Percentiles rank a stretch among this genome's conserved stretches.
phyloP scores from a whole-genome alignment of 495 filamentous ascomycete genomes.

The Penicillium angulare region DNA sequence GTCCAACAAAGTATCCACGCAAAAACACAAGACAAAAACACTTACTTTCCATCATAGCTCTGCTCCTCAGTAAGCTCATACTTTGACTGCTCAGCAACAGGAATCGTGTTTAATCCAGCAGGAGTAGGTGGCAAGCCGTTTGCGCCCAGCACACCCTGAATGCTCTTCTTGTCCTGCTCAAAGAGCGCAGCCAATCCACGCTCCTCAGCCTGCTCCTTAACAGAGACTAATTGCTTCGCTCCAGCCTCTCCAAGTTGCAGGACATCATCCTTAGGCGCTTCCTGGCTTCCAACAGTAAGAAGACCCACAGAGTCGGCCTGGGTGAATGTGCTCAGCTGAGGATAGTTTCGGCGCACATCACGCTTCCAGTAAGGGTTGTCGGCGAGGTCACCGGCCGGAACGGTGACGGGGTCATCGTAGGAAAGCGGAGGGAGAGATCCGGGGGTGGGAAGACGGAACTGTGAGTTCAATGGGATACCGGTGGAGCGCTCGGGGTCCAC shows the following conservation, averaged over 20 bases:
- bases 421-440: constrained; percentile 69
- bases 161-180: constrained; percentile 63
- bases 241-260: constrained; percentile 81
- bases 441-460: constrained; percentile 86
- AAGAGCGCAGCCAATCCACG: constrained; percentile 70
- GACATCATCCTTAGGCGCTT: constrained; percentile 72
- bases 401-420: constrained; percentile 88
- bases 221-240: constrained; percentile 71
- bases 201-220: constrained; percentile 72
- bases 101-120: constrained; percentile 59
- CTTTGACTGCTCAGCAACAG: constrained; percentile 29
- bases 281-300: constrained; percentile 79
- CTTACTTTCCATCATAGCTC: constrained; percentile 53
- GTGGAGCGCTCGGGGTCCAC: constrained; percentile 87
- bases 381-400: constrained; percentile 91
- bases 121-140: constrained; percentile 83
- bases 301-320: constrained; percentile 86
- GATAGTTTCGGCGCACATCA: constrained; percentile 81
- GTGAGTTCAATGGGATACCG: constrained; percentile 88
- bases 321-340: constrained; percentile 72
- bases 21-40: background rate
- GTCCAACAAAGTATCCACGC: background rate
- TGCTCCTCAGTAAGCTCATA: constrained; percentile 46
- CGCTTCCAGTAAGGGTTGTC: constrained; percentile 99
- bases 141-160: constrained; percentile 63